Percentiles rank a stretch among this genome's conserved stretches.
Conservation (phyloP, 1,139 yeast species). For the Zygosaccharomyces pseudobailii region DNA sequence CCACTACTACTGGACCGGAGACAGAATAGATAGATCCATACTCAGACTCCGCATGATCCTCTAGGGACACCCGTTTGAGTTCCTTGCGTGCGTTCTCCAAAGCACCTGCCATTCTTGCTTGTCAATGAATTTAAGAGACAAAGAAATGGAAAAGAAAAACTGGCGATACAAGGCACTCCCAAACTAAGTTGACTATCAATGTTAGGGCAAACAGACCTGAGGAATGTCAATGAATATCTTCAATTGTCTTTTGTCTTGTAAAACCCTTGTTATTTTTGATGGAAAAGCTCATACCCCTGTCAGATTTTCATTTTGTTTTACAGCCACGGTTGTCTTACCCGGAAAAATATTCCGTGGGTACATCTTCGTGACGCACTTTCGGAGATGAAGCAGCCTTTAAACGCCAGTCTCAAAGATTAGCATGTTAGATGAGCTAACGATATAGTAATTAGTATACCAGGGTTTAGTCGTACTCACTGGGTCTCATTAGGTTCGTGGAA, state of each 20-base stretch:
- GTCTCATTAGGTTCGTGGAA: no score
- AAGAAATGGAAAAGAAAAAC: neutral
- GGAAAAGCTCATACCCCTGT: conserved; percentile 5
- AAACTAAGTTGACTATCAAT: neutral
- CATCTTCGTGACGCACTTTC: no score
- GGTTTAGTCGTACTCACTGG: no score
- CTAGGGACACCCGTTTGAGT: conserved; percentile 77
- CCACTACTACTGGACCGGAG: conserved; percentile 95
- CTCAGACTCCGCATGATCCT: conserved; percentile 68
- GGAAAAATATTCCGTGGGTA: neutral
- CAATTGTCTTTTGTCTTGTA: neutral
- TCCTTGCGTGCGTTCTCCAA: conserved; percentile 95
- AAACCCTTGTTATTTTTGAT: neutral
- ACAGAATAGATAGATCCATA: conserved; percentile 90
- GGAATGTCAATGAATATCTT: neutral
- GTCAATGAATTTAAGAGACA: neutral
- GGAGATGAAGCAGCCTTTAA: no score
- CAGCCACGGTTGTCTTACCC: conserved; percentile 10
- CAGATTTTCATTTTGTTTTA: conserved; percentile 3
- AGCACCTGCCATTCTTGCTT: conserved; percentile 72
- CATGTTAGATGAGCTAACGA: fast-evolving
- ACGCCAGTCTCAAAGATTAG: no score
- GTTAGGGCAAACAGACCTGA: neutral
- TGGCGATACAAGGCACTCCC: neutral
- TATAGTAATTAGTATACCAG: no score